Base-by-base conservation (phyloP, 352 stramenopile species). In the Globisporangium nodosum region DNA sequence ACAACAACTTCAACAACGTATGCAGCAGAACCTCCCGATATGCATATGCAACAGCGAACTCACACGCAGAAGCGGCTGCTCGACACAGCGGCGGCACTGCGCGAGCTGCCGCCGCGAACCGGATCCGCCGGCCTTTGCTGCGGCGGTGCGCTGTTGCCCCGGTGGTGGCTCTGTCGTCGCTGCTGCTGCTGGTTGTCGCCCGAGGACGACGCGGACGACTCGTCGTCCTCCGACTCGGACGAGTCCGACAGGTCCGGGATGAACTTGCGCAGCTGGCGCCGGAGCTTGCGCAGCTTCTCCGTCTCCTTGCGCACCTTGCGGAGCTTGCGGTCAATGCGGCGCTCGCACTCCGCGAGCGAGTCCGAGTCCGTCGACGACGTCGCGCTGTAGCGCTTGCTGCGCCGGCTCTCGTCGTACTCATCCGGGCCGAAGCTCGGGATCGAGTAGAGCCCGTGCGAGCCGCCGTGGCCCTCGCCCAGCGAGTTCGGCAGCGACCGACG, bases 191-290 rank as follows among this genome's bases (percentile, higher is more conserved):
- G 11, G 37, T 18, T 18, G 37, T 43, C 37, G 37, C 37, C 37
- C 12, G 55, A 49, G 21, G 59, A 60, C 37, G 52, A 62, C 33
- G 33, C 5, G 20, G 52, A 39, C 21, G 69, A 67, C 24, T 63
- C 21, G 21, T 24, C 64, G 31, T 61, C 75, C 8, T 43, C 37
- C 12, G 75, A 65, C 49, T 74, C 24, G 24, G 24, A 27, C 55
- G 71, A 81, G 42, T 76, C 74, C 12, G 70, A 62, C 52, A 83
- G 49, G 35, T 83, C 74, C 27, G 74, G 71, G 6, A 83, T 70
- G 51, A 77, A 80, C 40, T 83, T 70, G 52, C 77, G 75, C 46
- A 83, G 58, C 59, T 81, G 69, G n/a, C 31, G 30, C 54, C 68
- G 70, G 33, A 83, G 61, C 57, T 69, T 70, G 6, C 61, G 57